Evolutionary conservation across 73 alveolate genomes (phyloP).

Genomic region (Paramecium sexaurelia): DNA sequence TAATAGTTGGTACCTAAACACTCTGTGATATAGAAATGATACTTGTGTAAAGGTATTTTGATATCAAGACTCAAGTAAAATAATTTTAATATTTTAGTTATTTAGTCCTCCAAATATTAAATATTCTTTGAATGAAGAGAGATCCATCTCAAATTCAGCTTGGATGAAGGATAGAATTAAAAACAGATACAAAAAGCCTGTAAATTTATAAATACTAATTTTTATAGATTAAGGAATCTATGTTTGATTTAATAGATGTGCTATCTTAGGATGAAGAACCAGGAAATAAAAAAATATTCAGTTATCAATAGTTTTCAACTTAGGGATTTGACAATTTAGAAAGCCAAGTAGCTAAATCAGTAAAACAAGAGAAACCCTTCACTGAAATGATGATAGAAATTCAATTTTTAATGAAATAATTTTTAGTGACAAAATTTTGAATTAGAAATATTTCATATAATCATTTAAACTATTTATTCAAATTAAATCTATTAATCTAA

Average conservation of each 20-base stretch:
- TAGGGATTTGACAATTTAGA: conserved; percentile 6
- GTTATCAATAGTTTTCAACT: not conserved
- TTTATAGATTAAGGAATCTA: conserved; percentile 25
- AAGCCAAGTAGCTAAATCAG: not conserved
- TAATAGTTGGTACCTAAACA: conserved; percentile 35
- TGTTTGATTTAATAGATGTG: not conserved
- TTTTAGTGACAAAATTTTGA: not conserved
- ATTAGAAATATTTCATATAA: not conserved
- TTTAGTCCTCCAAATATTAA: conserved; percentile 46
- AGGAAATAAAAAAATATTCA: not conserved
- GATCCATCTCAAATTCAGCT: not conserved
- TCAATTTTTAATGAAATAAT: not conserved
- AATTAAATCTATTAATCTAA: conserved; percentile 21
- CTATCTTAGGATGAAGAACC: not conserved
- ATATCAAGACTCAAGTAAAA: conserved; percentile 2
- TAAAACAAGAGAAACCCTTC: conserved; percentile 35
- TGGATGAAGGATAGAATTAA: conserved; percentile 46
- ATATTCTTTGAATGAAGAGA: not conserved
- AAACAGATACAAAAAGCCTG: conserved; percentile 35
- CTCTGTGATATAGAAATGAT: conserved; percentile 32
- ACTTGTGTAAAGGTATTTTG: conserved; percentile 15
- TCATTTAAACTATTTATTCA: conserved; percentile 40
- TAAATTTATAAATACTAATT: not conserved
- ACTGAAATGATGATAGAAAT: not conserved
- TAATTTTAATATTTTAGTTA: not conserved